phyloP scores from a whole-genome alignment of 495 filamentous ascomycete species.

The Xylaria venustula region DNA sequence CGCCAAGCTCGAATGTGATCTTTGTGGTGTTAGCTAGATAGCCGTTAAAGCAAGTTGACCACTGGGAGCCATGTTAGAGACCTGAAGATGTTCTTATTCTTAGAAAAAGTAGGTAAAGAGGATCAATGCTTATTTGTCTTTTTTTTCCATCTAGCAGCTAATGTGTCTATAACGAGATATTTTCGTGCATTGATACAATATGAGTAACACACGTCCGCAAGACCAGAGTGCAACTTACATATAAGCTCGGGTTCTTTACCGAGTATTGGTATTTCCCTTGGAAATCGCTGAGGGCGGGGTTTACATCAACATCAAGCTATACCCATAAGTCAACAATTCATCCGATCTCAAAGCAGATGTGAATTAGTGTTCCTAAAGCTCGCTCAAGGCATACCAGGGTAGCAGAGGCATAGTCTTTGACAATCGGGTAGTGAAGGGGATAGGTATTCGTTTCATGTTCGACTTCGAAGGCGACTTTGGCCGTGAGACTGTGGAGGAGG shows the following conservation, averaged over 20 bases:
- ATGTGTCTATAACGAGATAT: too few relatives aligned
- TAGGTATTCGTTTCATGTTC: slow-evolving; percentile 12
- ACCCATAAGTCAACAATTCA: neutral
- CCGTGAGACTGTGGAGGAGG: neutral
- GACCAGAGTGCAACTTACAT: neutral
- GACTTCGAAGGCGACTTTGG: slow-evolving; percentile 8
- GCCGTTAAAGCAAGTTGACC: slow-evolving; percentile 1
- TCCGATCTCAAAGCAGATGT: too few relatives aligned
- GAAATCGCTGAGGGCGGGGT: slow-evolving; percentile 7
- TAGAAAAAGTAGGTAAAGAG: too few relatives aligned
- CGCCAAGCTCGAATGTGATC: neutral
- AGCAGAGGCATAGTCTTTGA: slow-evolving; percentile 12
- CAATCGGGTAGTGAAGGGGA: slow-evolving; percentile 11
- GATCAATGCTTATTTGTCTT: too few relatives aligned
- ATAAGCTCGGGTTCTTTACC: slow-evolving; percentile 10
- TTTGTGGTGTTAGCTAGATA: neutral
- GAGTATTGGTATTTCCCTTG: slow-evolving; percentile 8
- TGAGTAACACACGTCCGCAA: too few relatives aligned
- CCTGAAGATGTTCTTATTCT: too few relatives aligned
- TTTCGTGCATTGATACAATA: too few relatives aligned
- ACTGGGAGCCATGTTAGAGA: neutral
- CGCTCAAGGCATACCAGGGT: slow-evolving; percentile 4
- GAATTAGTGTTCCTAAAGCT: too few relatives aligned
- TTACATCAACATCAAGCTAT: slow-evolving; percentile 14
- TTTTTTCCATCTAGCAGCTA: too few relatives aligned